Evolutionary conservation across 768 basidiomycete species (phyloP).

Genomic region (Auricularia cornea): DNA sequence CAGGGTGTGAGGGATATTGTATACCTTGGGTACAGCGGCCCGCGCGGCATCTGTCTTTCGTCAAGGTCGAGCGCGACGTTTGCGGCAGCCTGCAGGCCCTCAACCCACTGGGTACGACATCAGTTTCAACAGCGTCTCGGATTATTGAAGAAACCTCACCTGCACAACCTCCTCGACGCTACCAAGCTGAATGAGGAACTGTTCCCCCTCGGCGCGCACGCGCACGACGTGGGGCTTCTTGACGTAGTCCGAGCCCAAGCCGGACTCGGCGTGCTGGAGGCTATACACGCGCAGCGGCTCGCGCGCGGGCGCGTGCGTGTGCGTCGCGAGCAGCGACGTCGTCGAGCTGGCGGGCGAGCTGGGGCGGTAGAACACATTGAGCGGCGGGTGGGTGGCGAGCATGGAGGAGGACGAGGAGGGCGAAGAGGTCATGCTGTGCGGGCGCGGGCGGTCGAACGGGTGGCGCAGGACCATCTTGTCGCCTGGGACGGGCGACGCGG

Average conservation of each 20-base stretch:
- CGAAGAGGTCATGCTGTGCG: background rate
- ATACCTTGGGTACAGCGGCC: slow-evolving; percentile 77
- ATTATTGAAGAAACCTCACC: too few species aligned
- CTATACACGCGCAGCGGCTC: slow-evolving; percentile 60
- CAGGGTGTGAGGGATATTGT: too few species aligned
- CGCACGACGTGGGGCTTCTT: slow-evolving; percentile 93
- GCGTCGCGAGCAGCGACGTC: background rate
- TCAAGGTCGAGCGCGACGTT: slow-evolving; percentile 92
- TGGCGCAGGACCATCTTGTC: background rate
- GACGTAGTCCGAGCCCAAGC: slow-evolving; percentile 87
- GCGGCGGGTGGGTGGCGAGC: background rate
- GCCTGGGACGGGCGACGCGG: too few species aligned
- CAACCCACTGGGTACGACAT: background rate
- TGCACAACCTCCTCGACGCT: slow-evolving; percentile 61
- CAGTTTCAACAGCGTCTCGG: too few species aligned
- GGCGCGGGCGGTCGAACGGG: background rate
- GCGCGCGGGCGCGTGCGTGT: background rate
- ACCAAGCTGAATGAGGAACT: slow-evolving; percentile 87
- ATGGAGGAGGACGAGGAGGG: background rate
- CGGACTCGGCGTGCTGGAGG: slow-evolving; percentile 86
- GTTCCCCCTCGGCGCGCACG: slow-evolving; percentile 87
- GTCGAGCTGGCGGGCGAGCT: background rate
- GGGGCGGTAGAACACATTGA: background rate
- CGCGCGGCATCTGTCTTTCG: slow-evolving; percentile 83
- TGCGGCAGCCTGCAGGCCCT: slow-evolving; percentile 86